Conservation (phyloP, 164 flowering plant genomes). For the Saururus chinensis region DNA sequence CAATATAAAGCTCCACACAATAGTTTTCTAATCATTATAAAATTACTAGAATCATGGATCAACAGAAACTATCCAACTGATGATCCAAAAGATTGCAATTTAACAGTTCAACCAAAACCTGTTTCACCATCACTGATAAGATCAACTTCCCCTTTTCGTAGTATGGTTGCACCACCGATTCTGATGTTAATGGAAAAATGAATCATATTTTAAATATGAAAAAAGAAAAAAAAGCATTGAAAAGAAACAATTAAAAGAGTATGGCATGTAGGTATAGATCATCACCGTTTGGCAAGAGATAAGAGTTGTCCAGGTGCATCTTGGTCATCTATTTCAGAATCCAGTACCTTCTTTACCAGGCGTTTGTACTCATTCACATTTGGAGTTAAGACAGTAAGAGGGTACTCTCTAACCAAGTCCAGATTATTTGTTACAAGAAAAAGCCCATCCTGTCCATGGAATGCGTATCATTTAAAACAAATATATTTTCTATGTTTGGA, state of each 20-base stretch:
- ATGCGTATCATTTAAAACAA: neutral
- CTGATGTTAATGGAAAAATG: slow-evolving; percentile 23
- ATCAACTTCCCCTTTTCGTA: slow-evolving; percentile 80
- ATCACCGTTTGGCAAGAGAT: slow-evolving; percentile 64
- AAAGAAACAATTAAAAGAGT: neutral
- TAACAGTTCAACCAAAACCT: slow-evolving; percentile 30
- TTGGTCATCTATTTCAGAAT: slow-evolving; percentile 59
- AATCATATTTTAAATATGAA: neutral
- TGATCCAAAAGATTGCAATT: neutral
- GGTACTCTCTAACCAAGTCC: slow-evolving; percentile 74
- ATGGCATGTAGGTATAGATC: neutral
- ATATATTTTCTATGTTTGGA: neutral
- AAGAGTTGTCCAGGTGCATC: slow-evolving; percentile 53
- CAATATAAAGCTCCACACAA: no score
- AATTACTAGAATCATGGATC: neutral
- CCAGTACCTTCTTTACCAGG: slow-evolving; percentile 69
- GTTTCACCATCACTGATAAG: slow-evolving; percentile 75
- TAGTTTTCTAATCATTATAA: no score
- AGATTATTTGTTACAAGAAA: slow-evolving; percentile 80
- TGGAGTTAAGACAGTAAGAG: slow-evolving; percentile 88
- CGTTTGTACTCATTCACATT: slow-evolving; percentile 95
- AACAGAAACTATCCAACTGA: neutral
- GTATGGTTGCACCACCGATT: slow-evolving; percentile 80
- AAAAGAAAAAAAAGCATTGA: neutral
- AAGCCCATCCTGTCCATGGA: slow-evolving; percentile 77